A percentile compares a stretch with the other conserved stretches of the same genome.
Conservation (phyloP, 2,329 filamentous ascomycete genomes). For the Pseudogymnoascus sp. region DNA sequence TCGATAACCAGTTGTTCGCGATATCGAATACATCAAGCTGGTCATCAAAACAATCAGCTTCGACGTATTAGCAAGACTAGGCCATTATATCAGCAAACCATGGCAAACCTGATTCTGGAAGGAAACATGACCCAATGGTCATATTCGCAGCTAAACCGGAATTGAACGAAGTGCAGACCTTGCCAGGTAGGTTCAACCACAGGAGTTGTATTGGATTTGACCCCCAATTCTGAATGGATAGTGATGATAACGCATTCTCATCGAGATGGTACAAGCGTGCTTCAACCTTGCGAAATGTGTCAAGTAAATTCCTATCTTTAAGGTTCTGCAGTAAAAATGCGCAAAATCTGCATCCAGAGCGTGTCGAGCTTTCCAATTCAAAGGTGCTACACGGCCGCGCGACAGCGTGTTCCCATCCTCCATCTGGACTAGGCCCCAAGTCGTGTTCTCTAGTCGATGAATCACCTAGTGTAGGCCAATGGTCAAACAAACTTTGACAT, state of each 20-base stretch:
- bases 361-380: constrained; percentile 13
- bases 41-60: constrained; percentile 14
- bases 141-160: background rate
- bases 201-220: background rate
- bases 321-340: constrained; percentile 14
- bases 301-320: constrained; percentile 12
- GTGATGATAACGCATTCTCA: constrained; percentile 5
- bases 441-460: background rate
- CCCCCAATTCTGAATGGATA: background rate
- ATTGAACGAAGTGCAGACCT: constrained; percentile 10
- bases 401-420: background rate
- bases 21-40: constrained; percentile 4
- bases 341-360: constrained; percentile 16
- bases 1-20: background rate
- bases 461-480: background rate
- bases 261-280: constrained; percentile 10
- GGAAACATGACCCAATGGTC: constrained; percentile 1
- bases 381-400: constrained; percentile 11
- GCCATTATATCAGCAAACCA: background rate
- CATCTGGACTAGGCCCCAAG: background rate
- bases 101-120: constrained; percentile 13
- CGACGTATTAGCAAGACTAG: constrained; percentile 10
- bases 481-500: background rate
- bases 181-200: constrained; percentile 15
- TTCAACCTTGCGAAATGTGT: constrained; percentile 15